Conservation (phyloP, 257 asterid genomes). For the Solanum gracilifrons region DNA sequence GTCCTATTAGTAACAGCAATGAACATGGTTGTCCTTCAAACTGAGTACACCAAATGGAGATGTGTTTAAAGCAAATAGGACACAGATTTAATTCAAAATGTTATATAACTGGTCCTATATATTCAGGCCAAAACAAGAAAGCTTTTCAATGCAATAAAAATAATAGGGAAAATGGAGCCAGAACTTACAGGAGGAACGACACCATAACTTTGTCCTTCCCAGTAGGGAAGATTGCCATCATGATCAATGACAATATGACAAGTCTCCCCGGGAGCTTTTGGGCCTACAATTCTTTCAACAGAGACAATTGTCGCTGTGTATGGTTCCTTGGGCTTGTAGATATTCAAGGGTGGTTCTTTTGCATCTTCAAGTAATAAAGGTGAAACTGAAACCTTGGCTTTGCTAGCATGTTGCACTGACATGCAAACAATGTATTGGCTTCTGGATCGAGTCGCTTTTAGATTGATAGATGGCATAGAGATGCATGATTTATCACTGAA, state of each 20-base stretch:
- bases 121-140: neutral
- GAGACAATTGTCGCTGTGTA: conserved; percentile 74
- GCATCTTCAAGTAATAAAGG: conserved; percentile 77
- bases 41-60: neutral
- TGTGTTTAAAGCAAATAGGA: neutral
- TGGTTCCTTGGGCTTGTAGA: conserved; percentile 74
- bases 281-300: conserved; percentile 84
- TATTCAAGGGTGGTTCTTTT: conserved; percentile 80
- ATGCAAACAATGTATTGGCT: conserved; percentile 44
- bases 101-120: neutral
- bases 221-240: conserved; percentile 82
- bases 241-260: conserved; percentile 92
- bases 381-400: conserved; percentile 51
- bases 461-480: conserved; percentile 20
- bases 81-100: neutral
- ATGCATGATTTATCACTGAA: conserved; percentile 36
- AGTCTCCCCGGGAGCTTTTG: conserved; percentile 95
- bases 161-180: neutral
- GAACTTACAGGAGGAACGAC: conserved; percentile 79
- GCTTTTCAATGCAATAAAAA: neutral
- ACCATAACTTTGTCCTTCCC: conserved; percentile 99
- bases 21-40: neutral
- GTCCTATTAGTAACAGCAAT: neutral
- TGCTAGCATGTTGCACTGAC: conserved; percentile 87
- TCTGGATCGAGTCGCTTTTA: conserved; percentile 19